phyloP scores from a whole-genome alignment of 139 green algal genomes.

The Auxenochlorella pyrenoidosa region DNA sequence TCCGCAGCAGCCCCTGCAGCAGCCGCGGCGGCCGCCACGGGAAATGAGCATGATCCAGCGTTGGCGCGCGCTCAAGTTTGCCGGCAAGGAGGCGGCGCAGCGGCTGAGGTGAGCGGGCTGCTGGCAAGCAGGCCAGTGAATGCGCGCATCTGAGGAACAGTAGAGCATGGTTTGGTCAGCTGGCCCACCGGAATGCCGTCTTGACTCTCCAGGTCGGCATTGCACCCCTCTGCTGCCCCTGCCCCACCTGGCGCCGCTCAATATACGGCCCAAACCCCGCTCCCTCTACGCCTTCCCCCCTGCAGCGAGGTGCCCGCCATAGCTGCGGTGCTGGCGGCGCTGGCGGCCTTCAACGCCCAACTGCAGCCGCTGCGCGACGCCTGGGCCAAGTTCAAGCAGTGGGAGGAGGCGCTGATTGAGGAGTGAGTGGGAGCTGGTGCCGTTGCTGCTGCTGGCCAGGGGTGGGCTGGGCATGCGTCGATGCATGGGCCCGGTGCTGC shows the following conservation, averaged over 20 bases:
- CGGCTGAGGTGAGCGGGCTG: background rate
- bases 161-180: too few species aligned
- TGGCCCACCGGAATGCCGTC: too few species aligned
- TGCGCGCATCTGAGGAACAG: too few species aligned
- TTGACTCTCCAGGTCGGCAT: background rate
- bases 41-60: background rate
- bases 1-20: background rate
- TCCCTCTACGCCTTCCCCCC: background rate
- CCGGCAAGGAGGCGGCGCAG: background rate
- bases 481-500: too few species aligned
- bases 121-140: background rate
- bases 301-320: conserved; percentile 4
- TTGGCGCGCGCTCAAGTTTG: conserved; percentile 33
- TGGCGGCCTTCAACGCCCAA: background rate
- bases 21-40: background rate
- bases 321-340: background rate
- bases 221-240: background rate
- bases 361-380: conserved; percentile 9
- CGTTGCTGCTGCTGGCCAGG: background rate
- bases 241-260: background rate
- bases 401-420: background rate
- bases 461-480: too few species aligned
- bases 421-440: background rate
- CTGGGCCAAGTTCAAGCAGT: background rate
- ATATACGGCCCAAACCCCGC: background rate